phyloP scores from a whole-genome alignment of 2,329 filamentous ascomycete species.

The Neofusicoccum parvum region DNA sequence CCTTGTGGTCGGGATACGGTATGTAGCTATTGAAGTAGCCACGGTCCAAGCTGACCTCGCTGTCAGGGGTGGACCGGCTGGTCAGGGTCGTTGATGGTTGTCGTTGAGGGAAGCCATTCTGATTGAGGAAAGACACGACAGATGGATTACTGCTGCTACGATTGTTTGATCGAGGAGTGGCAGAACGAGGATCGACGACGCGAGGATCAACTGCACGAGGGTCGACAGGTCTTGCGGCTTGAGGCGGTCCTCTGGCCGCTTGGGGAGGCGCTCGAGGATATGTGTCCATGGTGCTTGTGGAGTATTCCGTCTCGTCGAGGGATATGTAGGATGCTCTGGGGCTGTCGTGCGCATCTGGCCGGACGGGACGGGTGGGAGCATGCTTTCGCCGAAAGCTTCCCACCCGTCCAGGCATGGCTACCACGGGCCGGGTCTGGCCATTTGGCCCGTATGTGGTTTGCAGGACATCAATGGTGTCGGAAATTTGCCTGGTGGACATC shows the following conservation, averaged over 20 bases:
- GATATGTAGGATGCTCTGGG: conserved; percentile 13
- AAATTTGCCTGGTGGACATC: background rate
- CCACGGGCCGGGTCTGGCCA: background rate
- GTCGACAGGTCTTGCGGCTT: background rate
- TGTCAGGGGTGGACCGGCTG: background rate
- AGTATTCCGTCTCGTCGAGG: background rate
- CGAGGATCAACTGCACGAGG: background rate
- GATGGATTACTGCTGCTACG: background rate
- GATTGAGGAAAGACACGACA: conserved; percentile 11
- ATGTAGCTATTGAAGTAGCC: conserved; percentile 3
- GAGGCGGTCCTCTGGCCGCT: background rate
- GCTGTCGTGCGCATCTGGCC: conserved; percentile 7
- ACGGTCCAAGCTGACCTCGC: conserved; percentile 3
- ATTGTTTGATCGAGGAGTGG: background rate
- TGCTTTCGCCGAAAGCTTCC: background rate
- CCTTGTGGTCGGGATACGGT: background rate
- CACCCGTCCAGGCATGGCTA: conserved; percentile 8
- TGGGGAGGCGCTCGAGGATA: background rate
- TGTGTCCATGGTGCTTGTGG: background rate
- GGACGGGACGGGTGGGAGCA: background rate
- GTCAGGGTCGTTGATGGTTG: background rate
- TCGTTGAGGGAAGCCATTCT: conserved; percentile 1
- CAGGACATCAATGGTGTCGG: background rate
- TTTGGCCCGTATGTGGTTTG: background rate
- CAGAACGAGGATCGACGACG: background rate